Conservation (phyloP, 1,139 yeast genomes). For the Lodderomyces oxycetoniae region DNA sequence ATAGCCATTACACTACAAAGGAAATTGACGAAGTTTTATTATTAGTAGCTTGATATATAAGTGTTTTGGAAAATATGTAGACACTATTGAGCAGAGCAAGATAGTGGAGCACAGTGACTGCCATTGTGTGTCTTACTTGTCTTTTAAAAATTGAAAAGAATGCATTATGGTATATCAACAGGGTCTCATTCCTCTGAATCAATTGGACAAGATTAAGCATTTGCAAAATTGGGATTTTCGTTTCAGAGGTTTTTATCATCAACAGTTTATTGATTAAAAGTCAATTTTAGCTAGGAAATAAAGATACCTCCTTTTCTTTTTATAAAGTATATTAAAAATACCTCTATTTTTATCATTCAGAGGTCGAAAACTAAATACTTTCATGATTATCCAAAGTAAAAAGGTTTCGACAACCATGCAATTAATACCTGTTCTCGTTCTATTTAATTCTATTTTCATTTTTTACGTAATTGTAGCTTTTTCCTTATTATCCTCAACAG, state of each 20-base stretch:
- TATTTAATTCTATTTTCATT: neutral
- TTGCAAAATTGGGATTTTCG: too few species aligned
- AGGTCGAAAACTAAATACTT: neutral
- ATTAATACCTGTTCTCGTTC: neutral
- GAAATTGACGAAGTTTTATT: slow-evolving; percentile 20
- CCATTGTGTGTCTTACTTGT: neutral
- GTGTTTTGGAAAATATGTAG: too few species aligned
- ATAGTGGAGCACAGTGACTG: neutral
- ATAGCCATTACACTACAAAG: slow-evolving; percentile 81
- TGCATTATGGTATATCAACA: neutral
- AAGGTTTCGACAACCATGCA: neutral
- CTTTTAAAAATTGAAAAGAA: too few species aligned
- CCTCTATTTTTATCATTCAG: too few species aligned
- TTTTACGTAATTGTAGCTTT: neutral
- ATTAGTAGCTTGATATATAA: neutral
- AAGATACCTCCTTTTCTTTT: too few species aligned
- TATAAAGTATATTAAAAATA: too few species aligned
- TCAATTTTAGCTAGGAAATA: too few species aligned
- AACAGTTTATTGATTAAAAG: too few species aligned
- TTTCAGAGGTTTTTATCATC: too few species aligned
- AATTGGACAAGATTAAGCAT: too few species aligned
- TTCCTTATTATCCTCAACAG: too few species aligned
- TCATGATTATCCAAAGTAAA: neutral
- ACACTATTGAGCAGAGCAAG: neutral
- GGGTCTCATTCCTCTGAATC: neutral